Base-by-base conservation (phyloP, 208 protist species). In the Leishmania lainsoni region DNA sequence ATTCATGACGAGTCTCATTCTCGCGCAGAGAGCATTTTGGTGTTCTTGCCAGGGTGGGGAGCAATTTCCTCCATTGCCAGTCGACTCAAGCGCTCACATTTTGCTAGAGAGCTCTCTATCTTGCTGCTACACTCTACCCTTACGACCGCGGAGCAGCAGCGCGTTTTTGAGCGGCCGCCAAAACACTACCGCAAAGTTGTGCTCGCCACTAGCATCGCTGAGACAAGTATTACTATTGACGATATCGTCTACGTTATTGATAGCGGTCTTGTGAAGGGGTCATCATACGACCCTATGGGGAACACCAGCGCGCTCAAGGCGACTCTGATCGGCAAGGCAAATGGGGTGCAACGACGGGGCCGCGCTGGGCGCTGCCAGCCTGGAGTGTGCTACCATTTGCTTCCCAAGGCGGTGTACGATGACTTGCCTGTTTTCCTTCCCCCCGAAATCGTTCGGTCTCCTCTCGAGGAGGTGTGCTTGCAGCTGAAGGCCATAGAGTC, bases 201-300 rank as follows among this genome's bases (percentile, higher is more conserved):
- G 39, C 89, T 99, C 51, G 92, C 98, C 54, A 99, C 98, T 29
- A 99, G 99, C 78, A 99, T 99, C 75, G 98, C 98, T 26, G 98
- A 99, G 87, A 99, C 98, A 14, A 98, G 94, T 76, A 95, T 99
- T 70, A 99, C 98, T 0, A 99, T 99, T 76, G 95, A 98, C 87
- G 97, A 98, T 72, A 91, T 99, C 83, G 89, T 93, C 48, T 99
- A 94, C 84, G 98, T 99, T 26, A 95, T 99, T 87, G 98, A 99
- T 87, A 93, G 90, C 78, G 97, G 98, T 17, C 90, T 98, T 20
- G 86, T 96, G 45, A 99, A 99, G 90, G 89, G 93, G 58, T 98
- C 94, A 6, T 91, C 84, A 63, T 98, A 98, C 85, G 92, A 97
- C 75, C 86, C 92, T 32, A 45, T 79, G 22, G 93, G 87, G n/a